phyloP scores from a whole-genome alignment of 2,329 filamentous ascomycete genomes.

The Trichothecium roseum region DNA sequence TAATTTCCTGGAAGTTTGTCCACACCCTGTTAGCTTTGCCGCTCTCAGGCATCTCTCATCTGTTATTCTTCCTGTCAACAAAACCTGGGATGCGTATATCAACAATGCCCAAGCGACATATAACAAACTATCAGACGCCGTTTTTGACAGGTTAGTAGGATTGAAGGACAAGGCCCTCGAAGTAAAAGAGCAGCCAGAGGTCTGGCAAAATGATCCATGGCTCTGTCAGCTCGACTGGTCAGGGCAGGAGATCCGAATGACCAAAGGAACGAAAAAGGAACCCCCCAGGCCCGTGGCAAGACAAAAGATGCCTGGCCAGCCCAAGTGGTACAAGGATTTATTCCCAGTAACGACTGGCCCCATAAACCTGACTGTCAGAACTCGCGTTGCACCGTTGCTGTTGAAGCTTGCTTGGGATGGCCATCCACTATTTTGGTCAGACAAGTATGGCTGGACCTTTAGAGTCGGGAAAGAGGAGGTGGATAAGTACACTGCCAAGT shows the following conservation, averaged over 20 bases:
- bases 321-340: slow-evolving; percentile 90
- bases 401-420: slow-evolving; percentile 82
- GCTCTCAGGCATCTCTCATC: slow-evolving; percentile 87
- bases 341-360: slow-evolving; percentile 59
- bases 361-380: slow-evolving; percentile 76
- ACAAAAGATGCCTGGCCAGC: slow-evolving; percentile 93
- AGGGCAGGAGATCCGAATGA: slow-evolving; percentile 83
- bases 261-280: slow-evolving; percentile 84
- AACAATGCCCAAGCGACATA: slow-evolving; percentile 79
- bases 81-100: slow-evolving; percentile 80
- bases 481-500: slow-evolving; percentile 55
- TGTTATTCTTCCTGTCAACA: slow-evolving; percentile 83
- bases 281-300: slow-evolving; percentile 65
- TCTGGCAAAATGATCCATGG: slow-evolving; percentile 80
- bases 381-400: slow-evolving; percentile 75
- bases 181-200: slow-evolving; percentile 56
- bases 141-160: slow-evolving; percentile 62
- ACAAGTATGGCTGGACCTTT: slow-evolving; percentile 90
- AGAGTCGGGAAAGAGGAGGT: slow-evolving; percentile 55
- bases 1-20: slow-evolving; percentile 79
- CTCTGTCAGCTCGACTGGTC: slow-evolving; percentile 90
- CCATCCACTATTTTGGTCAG: slow-evolving; percentile 84
- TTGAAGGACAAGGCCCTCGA: slow-evolving; percentile 70
- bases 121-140: slow-evolving; percentile 61
- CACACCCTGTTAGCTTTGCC: slow-evolving; percentile 94